Base-by-base conservation (phyloP, 345 rosid genomes). In the Garcia nutans region DNA sequence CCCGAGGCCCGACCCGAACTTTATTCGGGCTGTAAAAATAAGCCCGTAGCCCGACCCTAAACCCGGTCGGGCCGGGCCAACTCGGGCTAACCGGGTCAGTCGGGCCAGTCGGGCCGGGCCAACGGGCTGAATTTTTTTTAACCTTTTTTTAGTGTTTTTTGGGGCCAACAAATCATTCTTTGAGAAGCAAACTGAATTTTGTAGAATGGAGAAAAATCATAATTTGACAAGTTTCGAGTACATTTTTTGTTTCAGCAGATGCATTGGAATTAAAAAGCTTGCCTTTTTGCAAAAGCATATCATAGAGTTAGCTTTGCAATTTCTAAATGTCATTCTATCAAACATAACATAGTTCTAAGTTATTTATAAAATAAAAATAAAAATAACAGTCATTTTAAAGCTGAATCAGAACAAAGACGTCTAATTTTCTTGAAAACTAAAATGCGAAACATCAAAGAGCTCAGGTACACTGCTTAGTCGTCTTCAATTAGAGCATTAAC, bases 101-200 rank as follows among this genome's bases (percentile, higher is more conserved):
- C 31, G 31, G 31, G 31, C 31, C 31, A 28, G 31, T 28, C 31
- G 31, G 31, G 31, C 31, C 31, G 31, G 31, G 31, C 31, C 31
- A 28, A 28, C 31, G 31, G 31, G 31, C 31, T 28, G 31, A 28
- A 28, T 28, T 28, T 28, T 28, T 28, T 28, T 28, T 28, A 28
- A 28, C 31, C 31, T 28, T 28, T 28, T 28, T 28, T 28, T 28
- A 28, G 31, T 28, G 31, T 28, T 28, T 28, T 28, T 28, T 28
- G 1, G 31, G 31, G 68, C 61, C 28, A 60, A 72, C 41, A 55
- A 69, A 80, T 37, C 3, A 76, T n/a, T 47, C 52, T 76, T 8
- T 73, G 61, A 50, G 41, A 37, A 37, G 41, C 41, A 37, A 37
- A 37, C 16, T 6, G 11, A 49, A 45, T 45, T 50, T 23, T 22